Conservation (phyloP, 176 grass and related monocot genomes). For the Dactylis glomerata region DNA sequence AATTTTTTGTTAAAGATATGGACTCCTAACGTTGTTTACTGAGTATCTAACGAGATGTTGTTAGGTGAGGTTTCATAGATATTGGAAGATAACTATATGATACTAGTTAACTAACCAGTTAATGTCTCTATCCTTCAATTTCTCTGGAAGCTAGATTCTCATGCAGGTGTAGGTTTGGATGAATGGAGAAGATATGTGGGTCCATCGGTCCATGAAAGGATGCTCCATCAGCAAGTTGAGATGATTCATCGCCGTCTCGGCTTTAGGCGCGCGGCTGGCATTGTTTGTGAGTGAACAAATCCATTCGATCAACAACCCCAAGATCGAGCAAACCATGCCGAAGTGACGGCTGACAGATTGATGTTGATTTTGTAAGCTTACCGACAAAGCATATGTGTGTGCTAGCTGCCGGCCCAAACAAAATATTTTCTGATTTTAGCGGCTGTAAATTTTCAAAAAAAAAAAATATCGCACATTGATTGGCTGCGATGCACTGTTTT, state of each 20-base stretch:
- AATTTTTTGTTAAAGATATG: background rate
- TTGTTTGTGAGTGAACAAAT: conserved; percentile 17
- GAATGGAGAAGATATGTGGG: conserved; percentile 13
- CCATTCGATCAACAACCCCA: conserved; percentile 34
- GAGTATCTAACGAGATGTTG: conserved; percentile 9
- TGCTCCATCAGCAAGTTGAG: conserved; percentile 26
- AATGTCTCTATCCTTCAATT: background rate
- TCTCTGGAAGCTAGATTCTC: conserved; percentile 6
- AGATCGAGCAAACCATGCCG: background rate
- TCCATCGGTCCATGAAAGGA: conserved; percentile 9
- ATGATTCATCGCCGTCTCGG: conserved; percentile 13
- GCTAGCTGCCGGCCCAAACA: background rate
- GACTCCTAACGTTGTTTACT: conserved; percentile 4
- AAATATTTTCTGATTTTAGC: too few relatives aligned
- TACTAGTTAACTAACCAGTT: background rate
- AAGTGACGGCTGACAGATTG: conserved; percentile 7
- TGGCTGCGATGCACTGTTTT: background rate
- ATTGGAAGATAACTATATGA: background rate
- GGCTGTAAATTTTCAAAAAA: background rate
- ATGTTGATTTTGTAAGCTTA: background rate
- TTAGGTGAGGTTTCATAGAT: background rate
- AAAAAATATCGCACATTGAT: background rate
- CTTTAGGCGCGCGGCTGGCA: conserved; percentile 3
- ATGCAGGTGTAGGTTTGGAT: background rate
- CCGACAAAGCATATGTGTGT: background rate